phyloP scores from a whole-genome alignment of 2,329 filamentous ascomycete species.

The Fusarium dlaminii region DNA sequence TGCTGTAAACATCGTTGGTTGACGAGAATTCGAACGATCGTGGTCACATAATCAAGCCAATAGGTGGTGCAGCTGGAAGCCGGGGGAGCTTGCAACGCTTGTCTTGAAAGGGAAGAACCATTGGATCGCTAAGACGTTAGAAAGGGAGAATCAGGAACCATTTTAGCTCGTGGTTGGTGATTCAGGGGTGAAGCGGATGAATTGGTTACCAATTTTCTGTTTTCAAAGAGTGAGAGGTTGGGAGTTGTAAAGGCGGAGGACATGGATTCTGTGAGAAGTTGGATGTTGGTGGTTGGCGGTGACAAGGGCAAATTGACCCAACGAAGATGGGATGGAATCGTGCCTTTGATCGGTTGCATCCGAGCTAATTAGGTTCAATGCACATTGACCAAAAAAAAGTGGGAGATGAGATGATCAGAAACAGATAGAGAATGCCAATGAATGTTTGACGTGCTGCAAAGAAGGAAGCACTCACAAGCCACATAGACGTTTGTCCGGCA shows the following conservation, averaged over 20 bases:
- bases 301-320: slow-evolving; percentile 5
- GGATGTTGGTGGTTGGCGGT: slow-evolving; percentile 23
- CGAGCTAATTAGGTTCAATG: slow-evolving; percentile 28
- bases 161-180: slow-evolving; percentile 26
- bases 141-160: slow-evolving; percentile 29
- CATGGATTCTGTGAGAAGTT: slow-evolving; percentile 8
- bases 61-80: slow-evolving; percentile 38
- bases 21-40: slow-evolving; percentile 14
- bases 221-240: slow-evolving; percentile 19
- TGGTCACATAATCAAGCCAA: slow-evolving; percentile 33
- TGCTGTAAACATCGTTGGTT: slow-evolving; percentile 35
- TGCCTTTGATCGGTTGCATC: slow-evolving; percentile 39
- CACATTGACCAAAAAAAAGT: slow-evolving; percentile 23
- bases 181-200: slow-evolving; percentile 16
- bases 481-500: neutral
- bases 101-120: slow-evolving; percentile 30
- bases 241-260: slow-evolving; percentile 1
- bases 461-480: slow-evolving; percentile 16
- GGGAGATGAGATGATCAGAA: slow-evolving; percentile 12
- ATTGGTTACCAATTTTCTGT: neutral
- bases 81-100: slow-evolving; percentile 39
- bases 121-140: slow-evolving; percentile 33
- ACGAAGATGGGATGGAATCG: slow-evolving; percentile 4
- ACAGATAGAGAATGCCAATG: neutral
- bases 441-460: slow-evolving; percentile 1